Base-by-base conservation (phyloP, 2,329 filamentous ascomycete genomes). In the Cladophialophora yegresii region DNA sequence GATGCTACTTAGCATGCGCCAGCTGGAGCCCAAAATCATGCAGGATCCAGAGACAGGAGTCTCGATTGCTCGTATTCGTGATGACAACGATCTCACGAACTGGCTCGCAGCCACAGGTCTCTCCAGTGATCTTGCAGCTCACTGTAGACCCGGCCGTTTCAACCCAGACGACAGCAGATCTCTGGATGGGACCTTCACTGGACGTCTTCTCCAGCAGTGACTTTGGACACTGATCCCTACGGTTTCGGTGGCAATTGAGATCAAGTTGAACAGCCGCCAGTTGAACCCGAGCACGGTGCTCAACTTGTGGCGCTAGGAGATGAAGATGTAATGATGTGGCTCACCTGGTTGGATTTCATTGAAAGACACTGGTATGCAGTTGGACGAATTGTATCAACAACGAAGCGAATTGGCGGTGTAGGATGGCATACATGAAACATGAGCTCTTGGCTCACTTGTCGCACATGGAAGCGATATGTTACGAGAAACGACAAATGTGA, bases 1-100 rank as follows among this genome's bases (percentile, higher is more conserved):
- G 62, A 85, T 85, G 78, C 75, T 87, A 33, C 75, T 87, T 54
- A 82, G 82, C 67, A 85, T 87, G 81, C 82, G 85, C 6, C 76
- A 76, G 54, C 70, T 81, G n/a, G 76, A 78, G 12, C 78, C 78
- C 28, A 78, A 77, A 69, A 75, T 77, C 4, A 73, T 61, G 30
- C 71, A 78, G 23, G 72, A 75, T 23, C 72, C 73, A 2, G 77
- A 78, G 13, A 76, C 73, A 22, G 76, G 77, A n/a, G 75, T 74
- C 67, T 74, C 77, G 3, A 73, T 74, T 7, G 75, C 79, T 10
- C 75, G 73, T 9, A 77, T 75, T 63, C 75, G 77, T 23, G 74
- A 76, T 53, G 74, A 76, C 62, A 75, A 75, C 32, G 56, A 55
- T 59, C 51, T 58, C 51, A 47, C 32, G n/a, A 28, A 45, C 16